Evolutionary conservation across 352 stramenopile genomes (phyloP), one percentile per base, ranked within the genome.

Genomic region (Phytophthora rubi): DNA sequence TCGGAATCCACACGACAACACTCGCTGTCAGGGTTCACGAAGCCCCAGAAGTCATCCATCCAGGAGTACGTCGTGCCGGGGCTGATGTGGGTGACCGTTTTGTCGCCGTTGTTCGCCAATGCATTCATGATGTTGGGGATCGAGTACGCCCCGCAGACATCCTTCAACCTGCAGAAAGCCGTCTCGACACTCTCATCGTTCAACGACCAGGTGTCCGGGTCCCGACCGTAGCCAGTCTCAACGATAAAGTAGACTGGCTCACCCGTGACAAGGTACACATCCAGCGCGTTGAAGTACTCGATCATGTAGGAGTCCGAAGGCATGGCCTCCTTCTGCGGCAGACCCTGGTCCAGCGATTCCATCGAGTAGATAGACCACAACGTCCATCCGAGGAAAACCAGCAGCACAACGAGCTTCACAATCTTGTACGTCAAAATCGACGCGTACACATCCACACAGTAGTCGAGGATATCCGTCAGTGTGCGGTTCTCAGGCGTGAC

Each of bases 11-110:
- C 78, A 49, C 79, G 80, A 21, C 83, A 91, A 53, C 83, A 91
- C 49, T 88, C 83, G 42, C 76, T 85, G 54, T 89, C 77, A 2
- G 83, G 76, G 45, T 76, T 88, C 4, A 86, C 78, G 62, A 91
- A 91, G 28, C 79, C 79, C 81, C 81, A 89, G 60, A 83, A 87
- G 53, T 89, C 79, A 39, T 91, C 83, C 65, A 89, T 85, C 83
- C 83, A 91, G 18, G 83, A 91, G 65, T 89, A 89, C 4, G 80
- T 84, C 53, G 79, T 81, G 18, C 82, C 81, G 6, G 74, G 73
- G 53, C 77, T 86, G 53, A 89, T 82, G 57, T 89, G 83, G 16
- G 81, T 85, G 8, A 86, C 48, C 12, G 42, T 61, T 30, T 77
- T 81, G 48, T 85, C 56, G 2, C 68, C 79, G 16, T 82, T 52